phyloP scores from a whole-genome alignment of 1,284 basidiomycete species.

The Wolfiporia cocos region DNA sequence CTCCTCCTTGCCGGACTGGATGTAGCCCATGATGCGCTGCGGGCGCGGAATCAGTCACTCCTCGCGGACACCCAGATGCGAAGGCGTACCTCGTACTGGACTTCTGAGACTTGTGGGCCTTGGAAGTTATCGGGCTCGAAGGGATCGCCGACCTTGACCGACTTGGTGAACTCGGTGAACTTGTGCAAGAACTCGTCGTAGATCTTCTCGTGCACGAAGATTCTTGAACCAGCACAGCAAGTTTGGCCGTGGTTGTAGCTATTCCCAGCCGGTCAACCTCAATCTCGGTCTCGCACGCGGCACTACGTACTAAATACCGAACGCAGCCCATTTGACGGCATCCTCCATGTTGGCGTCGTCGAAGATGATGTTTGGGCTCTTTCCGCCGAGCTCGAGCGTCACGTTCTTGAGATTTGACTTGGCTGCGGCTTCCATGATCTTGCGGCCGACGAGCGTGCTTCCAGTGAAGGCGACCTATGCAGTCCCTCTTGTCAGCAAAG shows the following conservation, averaged over 20 bases:
- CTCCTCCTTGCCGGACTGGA: constrained; percentile 76
- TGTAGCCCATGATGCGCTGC: constrained; percentile 83
- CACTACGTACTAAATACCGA: constrained; percentile 67
- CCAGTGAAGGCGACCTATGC: constrained; percentile 63
- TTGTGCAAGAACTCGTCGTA: constrained; percentile 73
- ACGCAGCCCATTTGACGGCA: constrained; percentile 77
- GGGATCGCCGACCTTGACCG: constrained; percentile 74
- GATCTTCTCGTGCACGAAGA: constrained; percentile 80
- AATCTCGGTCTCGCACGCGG: too few relatives aligned
- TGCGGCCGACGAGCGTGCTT: constrained; percentile 75
- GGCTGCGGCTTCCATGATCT: constrained; percentile 80
- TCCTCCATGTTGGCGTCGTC: constrained; percentile 73
- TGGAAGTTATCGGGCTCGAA: constrained; percentile 70
- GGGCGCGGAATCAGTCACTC: constrained; percentile 1
- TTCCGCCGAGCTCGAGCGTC: constrained; percentile 91
- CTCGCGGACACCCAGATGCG: background rate
- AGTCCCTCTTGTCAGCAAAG: too few relatives aligned
- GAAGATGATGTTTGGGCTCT: constrained; percentile 78
- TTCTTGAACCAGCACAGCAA: constrained; percentile 82
- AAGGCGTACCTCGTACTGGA: constrained; percentile 53
- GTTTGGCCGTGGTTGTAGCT: constrained; percentile 81
- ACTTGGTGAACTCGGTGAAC: constrained; percentile 54
- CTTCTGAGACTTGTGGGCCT: constrained; percentile 83
- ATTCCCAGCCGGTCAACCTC: background rate
- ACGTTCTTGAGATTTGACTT: constrained; percentile 86